Conservation (phyloP, 164 flowering plant genomes). For the Stephania japonica region DNA sequence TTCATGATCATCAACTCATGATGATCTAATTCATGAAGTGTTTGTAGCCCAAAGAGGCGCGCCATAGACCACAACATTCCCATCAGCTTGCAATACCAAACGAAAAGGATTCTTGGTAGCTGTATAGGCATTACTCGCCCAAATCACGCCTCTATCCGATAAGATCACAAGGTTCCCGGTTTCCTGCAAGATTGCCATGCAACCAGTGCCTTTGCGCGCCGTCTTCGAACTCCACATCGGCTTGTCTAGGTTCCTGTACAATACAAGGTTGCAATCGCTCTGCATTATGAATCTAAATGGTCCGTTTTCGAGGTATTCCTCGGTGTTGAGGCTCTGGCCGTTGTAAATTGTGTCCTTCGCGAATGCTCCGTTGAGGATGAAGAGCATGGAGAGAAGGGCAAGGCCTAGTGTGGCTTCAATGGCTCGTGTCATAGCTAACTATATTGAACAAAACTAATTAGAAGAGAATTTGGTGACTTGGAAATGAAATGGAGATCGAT, state of each 20-base stretch:
- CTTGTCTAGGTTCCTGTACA: conserved; percentile 13
- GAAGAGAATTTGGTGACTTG: too few species aligned
- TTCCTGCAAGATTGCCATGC: conserved; percentile 9
- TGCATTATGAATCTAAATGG: conserved; percentile 22
- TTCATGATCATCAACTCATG: conserved; percentile 4
- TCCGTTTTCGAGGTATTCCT: conserved; percentile 19
- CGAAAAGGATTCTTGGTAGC: conserved; percentile 19
- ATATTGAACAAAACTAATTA: too few species aligned
- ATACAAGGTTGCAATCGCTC: conserved; percentile 17
- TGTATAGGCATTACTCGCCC: conserved; percentile 14
- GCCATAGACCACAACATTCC: conserved; percentile 27
- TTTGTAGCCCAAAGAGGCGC: conserved; percentile 28
- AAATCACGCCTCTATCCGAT: conserved; percentile 12
- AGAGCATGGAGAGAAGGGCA: neutral
- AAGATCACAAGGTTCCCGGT: conserved; percentile 17
- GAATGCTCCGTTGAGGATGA: neutral
- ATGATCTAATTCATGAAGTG: conserved; percentile 15
- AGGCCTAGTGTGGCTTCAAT: neutral
- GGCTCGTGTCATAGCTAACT: neutral
- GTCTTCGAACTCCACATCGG: conserved; percentile 16
- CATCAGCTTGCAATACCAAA: conserved; percentile 22
- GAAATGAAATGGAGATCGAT: too few species aligned
- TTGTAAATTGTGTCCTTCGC: conserved; percentile 15
- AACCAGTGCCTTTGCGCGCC: conserved; percentile 7
- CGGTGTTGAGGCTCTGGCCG: conserved; percentile 15